Percentiles rank a stretch among this genome's conserved stretches.
These are phyloP conservation scores for Skeletonema menzelii DNA, from an alignment of 108 stramenopile species.

Conservation along the genomic window DNA sequence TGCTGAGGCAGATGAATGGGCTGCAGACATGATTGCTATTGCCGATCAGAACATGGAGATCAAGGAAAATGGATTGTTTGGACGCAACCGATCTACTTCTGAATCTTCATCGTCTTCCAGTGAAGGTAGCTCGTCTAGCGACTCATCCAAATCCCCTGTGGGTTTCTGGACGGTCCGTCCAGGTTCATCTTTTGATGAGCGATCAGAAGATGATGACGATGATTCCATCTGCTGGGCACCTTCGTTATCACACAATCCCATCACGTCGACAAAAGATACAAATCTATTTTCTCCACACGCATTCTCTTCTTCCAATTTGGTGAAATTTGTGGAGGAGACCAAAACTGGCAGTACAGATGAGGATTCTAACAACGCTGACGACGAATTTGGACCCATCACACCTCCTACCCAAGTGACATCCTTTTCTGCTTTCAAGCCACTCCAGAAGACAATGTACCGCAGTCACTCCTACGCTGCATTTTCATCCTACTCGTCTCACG, in stretches of 20 bases:
- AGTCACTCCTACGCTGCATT: slow-evolving; percentile 3
- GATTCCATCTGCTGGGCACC: slow-evolving; percentile 30
- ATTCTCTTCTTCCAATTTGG: slow-evolving; percentile 19
- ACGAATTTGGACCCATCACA: slow-evolving; percentile 25
- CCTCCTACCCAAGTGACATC: background rate
- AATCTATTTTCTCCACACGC: slow-evolving; percentile 17
- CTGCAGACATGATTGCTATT: slow-evolving; percentile 62
- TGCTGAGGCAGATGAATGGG: slow-evolving; percentile 84
- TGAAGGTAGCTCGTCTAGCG: slow-evolving; percentile 9
- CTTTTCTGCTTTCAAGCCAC: slow-evolving; percentile 6
- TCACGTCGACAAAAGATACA: background rate
- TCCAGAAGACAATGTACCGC: background rate
- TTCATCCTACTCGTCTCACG: background rate
- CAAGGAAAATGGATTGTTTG: slow-evolving; percentile 11
- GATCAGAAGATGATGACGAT: slow-evolving; percentile 18
- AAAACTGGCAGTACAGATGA: background rate
- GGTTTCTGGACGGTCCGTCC: slow-evolving; percentile 58
- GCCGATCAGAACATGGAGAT: slow-evolving; percentile 39
- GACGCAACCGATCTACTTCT: slow-evolving; percentile 32
- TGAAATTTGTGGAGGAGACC: slow-evolving; percentile 11
- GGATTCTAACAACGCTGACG: slow-evolving; percentile 20
- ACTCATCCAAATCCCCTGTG: slow-evolving; percentile 39
- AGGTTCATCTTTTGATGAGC: slow-evolving; percentile 29
- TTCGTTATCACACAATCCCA: slow-evolving; percentile 4
- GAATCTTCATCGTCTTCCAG: slow-evolving; percentile 34